Evolutionary conservation across 805 yeast species (phyloP).

Genomic region (Candida patagonica): DNA sequence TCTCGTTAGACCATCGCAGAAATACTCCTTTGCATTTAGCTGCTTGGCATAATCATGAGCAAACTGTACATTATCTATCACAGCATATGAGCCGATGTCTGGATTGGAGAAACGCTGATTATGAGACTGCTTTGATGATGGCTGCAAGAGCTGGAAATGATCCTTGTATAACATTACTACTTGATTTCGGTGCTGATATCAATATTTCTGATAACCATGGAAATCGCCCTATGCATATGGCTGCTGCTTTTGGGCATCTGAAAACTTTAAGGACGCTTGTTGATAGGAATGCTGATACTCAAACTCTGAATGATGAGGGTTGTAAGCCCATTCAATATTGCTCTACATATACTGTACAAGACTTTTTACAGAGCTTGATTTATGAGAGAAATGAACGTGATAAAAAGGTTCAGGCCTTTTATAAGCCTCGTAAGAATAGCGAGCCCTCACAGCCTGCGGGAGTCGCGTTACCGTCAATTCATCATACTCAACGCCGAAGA

Average conservation of each 20-base stretch:
- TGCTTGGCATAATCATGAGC: conserved; percentile 53
- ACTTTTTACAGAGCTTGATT: conserved; percentile 28
- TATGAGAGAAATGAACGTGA: conserved; percentile 15
- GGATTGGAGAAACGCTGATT: conserved; percentile 47
- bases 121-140: conserved; percentile 44
- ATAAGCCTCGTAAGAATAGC: too few species aligned
- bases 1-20: conserved; percentile 43
- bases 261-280: conserved; percentile 48
- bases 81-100: conserved; percentile 52
- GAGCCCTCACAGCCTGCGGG: too few species aligned
- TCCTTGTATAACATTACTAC: conserved; percentile 53
- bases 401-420: conserved; percentile 11
- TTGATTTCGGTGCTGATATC: conserved; percentile 71
- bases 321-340: conserved; percentile 60
- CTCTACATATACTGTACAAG: conserved; percentile 42
- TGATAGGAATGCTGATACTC: conserved; percentile 40
- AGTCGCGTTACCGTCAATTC: too few species aligned
- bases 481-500: too few species aligned
- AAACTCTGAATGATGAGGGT: conserved; percentile 44
- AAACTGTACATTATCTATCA: conserved; percentile 62
- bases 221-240: conserved; percentile 77
- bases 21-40: conserved; percentile 67
- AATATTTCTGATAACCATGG: conserved; percentile 64
- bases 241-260: conserved; percentile 59
- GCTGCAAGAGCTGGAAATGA: conserved; percentile 53